Evolutionary conservation across 163 green algal species (phyloP).

Genomic region (Trebouxia gelatinosa): DNA sequence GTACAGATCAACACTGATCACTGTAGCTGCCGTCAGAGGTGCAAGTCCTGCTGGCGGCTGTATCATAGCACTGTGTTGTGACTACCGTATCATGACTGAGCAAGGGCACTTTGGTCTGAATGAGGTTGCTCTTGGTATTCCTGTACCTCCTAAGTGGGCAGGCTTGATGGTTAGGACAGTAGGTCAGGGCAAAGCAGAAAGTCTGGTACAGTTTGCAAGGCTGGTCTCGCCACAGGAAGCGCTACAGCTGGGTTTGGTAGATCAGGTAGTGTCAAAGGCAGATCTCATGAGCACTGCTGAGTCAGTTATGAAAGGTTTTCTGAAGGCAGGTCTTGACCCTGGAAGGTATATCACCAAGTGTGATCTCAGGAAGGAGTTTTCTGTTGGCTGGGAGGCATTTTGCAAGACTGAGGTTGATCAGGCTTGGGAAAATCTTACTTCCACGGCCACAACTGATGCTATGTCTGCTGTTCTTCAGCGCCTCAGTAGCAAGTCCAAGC

Average conservation of each 20-base stretch:
- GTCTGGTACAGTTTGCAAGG: slow-evolving; percentile 37
- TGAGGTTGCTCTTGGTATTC: slow-evolving; percentile 66
- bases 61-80: slow-evolving; percentile 64
- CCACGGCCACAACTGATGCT: slow-evolving; percentile 23
- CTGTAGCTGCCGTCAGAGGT: slow-evolving; percentile 59
- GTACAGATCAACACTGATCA: slow-evolving; percentile 56
- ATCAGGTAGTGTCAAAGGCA: slow-evolving; percentile 48
- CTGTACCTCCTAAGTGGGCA: slow-evolving; percentile 62
- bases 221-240: slow-evolving; percentile 43
- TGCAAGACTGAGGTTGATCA: slow-evolving; percentile 32
- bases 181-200: slow-evolving; percentile 33
- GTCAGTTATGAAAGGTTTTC: slow-evolving; percentile 34
- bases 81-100: slow-evolving; percentile 64
- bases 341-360: slow-evolving; percentile 51
- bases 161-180: slow-evolving; percentile 43
- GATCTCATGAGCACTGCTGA: slow-evolving; percentile 47
- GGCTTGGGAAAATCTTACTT: slow-evolving; percentile 46
- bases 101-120: slow-evolving; percentile 66
- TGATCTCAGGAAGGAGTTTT: slow-evolving; percentile 43
- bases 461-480: slow-evolving; percentile 41
- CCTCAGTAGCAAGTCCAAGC: slow-evolving; percentile 38
- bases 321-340: slow-evolving; percentile 43
- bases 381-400: slow-evolving; percentile 39
- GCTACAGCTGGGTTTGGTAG: slow-evolving; percentile 43
- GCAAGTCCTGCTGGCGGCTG: slow-evolving; percentile 73